These are phyloP conservation scores for Hysterium pulicare DNA, from an alignment of 2,329 filamentous ascomycete species.

Conservation along the genomic window DNA sequence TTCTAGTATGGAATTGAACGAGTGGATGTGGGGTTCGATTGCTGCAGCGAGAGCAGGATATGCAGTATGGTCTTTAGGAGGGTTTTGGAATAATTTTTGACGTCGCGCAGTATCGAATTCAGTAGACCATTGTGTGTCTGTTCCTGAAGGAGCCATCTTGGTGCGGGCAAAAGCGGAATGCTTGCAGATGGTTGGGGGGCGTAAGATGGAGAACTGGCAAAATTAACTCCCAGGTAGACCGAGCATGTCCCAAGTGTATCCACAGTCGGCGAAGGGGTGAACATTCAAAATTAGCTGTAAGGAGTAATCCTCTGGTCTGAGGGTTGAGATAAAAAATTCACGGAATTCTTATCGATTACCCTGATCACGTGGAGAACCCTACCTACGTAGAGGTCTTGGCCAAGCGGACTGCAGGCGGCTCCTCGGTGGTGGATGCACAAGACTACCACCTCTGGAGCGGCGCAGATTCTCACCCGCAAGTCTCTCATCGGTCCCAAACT, in stretches of 20 bases:
- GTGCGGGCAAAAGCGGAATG: constrained; percentile 4
- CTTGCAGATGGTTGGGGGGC: no score
- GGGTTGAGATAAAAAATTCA: no score
- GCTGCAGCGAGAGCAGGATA: constrained; percentile 83
- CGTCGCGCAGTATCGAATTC: constrained; percentile 82
- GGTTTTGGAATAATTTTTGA: constrained; percentile 84
- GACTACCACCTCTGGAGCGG: background rate
- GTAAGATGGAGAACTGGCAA: background rate
- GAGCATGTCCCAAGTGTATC: no score
- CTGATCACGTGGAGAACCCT: no score
- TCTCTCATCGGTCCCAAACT: background rate
- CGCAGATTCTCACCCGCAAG: background rate
- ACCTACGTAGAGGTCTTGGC: background rate
- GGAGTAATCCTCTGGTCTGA: no score
- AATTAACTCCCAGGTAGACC: no score
- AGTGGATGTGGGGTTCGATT: constrained; percentile 89
- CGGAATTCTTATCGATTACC: no score
- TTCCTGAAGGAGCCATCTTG: constrained; percentile 26
- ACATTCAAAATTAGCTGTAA: no score
- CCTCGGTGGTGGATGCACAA: background rate
- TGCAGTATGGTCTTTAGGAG: constrained; percentile 80
- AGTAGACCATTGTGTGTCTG: constrained; percentile 69
- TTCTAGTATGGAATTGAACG: constrained; percentile 88
- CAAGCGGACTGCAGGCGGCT: no score
- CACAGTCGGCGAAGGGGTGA: no score